phyloP scores from a whole-genome alignment of 495 filamentous ascomycete species.

The Penicillium pancosmium region DNA sequence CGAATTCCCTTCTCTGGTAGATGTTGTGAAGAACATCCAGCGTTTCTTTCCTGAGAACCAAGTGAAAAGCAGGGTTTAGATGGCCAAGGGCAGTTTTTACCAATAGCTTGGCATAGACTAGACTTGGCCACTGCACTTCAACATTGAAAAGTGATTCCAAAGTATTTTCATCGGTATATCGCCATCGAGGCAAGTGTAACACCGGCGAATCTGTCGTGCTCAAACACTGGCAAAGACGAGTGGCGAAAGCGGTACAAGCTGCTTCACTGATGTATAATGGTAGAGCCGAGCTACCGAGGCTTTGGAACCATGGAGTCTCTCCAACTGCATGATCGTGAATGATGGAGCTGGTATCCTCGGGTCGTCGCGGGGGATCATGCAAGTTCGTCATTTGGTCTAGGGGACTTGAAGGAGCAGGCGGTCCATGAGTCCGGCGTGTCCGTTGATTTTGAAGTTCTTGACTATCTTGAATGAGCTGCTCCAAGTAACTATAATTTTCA shows the following conservation, averaged over 20 bases:
- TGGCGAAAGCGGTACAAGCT: conserved; percentile 43
- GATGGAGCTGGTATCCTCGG: conserved; percentile 23
- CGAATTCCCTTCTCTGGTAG: conserved; percentile 35
- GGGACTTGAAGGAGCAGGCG: background rate
- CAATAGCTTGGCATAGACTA: conserved; percentile 35
- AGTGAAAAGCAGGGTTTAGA: conserved; percentile 35
- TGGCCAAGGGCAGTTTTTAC: conserved; percentile 42
- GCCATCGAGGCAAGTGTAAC: conserved; percentile 35
- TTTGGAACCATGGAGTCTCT: conserved; percentile 41
- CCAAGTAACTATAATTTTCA: conserved; percentile 29
- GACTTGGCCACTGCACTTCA: conserved; percentile 35
- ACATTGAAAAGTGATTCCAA: conserved; percentile 21
- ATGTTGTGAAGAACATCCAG: conserved; percentile 38
- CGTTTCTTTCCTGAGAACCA: conserved; percentile 36
- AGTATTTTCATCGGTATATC: conserved; percentile 35
- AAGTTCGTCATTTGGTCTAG: background rate
- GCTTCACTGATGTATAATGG: conserved; percentile 44
- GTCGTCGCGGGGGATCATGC: background rate
- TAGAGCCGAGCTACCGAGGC: conserved; percentile 31
- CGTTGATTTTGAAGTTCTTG: conserved; percentile 32
- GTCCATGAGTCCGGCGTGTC: conserved; percentile 16
- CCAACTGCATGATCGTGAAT: conserved; percentile 31
- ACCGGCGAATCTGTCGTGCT: conserved; percentile 30
- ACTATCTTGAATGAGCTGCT: conserved; percentile 36
- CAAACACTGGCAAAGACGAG: conserved; percentile 39